These are phyloP conservation scores for Dioscorea cayenensis DNA, from an alignment of 116 monocot species.

Conservation along the genomic window DNA sequence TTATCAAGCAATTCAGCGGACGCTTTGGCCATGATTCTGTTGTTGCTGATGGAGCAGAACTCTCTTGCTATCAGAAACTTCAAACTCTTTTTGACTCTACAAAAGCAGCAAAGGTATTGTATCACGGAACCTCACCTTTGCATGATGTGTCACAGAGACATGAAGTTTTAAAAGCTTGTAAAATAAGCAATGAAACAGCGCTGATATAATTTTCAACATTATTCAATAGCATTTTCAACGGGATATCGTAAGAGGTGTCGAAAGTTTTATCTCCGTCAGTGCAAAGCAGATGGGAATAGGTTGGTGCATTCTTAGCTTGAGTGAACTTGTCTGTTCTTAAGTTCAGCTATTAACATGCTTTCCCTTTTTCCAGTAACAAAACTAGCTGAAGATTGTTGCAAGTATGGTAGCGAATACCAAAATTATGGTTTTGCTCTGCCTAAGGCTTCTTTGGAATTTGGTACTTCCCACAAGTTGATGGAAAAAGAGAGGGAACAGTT, in stretches of 20 bases:
- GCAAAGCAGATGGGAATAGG: constrained; percentile 82
- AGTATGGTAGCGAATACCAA: constrained; percentile 66
- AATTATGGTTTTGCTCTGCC: constrained; percentile 56
- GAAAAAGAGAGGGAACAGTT: constrained; percentile 72
- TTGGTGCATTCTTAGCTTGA: constrained; percentile 13
- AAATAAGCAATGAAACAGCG: no score
- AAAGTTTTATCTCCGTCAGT: constrained; percentile 59
- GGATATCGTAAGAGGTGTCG: constrained; percentile 52
- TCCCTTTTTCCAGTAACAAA: constrained; percentile 51
- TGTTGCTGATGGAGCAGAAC: constrained; percentile 58
- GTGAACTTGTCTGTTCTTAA: not conserved
- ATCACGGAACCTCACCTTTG: not conserved
- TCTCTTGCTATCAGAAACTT: constrained; percentile 70
- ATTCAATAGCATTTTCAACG: constrained; percentile 71
- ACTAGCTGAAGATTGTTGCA: constrained; percentile 76
- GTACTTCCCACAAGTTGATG: constrained; percentile 61
- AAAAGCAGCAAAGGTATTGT: constrained; percentile 62
- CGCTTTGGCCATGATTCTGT: constrained; percentile 50
- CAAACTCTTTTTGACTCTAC: constrained; percentile 72
- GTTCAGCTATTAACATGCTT: not conserved
- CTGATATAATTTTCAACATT: not conserved
- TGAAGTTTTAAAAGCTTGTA: no score
- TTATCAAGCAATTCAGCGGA: constrained; percentile 76
- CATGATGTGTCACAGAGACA: no score
- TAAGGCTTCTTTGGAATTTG: constrained; percentile 68